Conservation (phyloP, 495 filamentous ascomycete species). For the Neurospora sp. region DNA sequence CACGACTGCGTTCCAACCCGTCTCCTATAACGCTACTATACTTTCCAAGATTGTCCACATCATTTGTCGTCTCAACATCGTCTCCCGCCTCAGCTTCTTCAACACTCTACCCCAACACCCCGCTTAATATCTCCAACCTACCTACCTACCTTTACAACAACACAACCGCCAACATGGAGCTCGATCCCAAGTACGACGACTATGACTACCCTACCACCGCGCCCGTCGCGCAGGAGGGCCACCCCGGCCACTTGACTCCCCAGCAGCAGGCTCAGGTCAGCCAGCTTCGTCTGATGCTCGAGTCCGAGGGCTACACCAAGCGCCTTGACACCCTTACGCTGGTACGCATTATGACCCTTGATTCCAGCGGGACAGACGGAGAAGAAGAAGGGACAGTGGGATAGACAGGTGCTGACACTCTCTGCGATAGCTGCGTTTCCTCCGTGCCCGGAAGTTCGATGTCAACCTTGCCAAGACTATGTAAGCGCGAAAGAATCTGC, state of each 20-base stretch:
- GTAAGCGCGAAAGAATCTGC: constrained; percentile 37
- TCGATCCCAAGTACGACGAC: constrained; percentile 87
- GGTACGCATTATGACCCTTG: constrained; percentile 33
- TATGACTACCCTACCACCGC: constrained; percentile 85
- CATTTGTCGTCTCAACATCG: neutral
- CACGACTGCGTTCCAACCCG: neutral
- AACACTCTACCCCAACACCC: neutral
- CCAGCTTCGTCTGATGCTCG: constrained; percentile 74
- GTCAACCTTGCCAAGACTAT: constrained; percentile 74
- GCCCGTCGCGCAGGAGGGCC: constrained; percentile 57
- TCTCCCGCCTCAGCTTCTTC: neutral
- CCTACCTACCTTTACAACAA: constrained; percentile 15
- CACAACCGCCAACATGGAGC: constrained; percentile 34
- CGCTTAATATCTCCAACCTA: neutral
- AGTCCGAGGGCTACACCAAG: constrained; percentile 72
- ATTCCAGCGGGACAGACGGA: neutral
- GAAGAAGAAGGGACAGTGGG: neutral
- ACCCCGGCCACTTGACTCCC: constrained; percentile 78
- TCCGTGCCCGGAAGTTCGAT: constrained; percentile 92
- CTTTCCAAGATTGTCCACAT: neutral
- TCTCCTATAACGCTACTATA: neutral
- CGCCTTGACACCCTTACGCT: constrained; percentile 84
- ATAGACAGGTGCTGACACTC: constrained; percentile 8
- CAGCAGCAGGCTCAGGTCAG: constrained; percentile 84
- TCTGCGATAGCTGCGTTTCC: constrained; percentile 60